phyloP scores from a whole-genome alignment of 2,329 filamentous ascomycete species.

The Boeremia lycopersici region DNA sequence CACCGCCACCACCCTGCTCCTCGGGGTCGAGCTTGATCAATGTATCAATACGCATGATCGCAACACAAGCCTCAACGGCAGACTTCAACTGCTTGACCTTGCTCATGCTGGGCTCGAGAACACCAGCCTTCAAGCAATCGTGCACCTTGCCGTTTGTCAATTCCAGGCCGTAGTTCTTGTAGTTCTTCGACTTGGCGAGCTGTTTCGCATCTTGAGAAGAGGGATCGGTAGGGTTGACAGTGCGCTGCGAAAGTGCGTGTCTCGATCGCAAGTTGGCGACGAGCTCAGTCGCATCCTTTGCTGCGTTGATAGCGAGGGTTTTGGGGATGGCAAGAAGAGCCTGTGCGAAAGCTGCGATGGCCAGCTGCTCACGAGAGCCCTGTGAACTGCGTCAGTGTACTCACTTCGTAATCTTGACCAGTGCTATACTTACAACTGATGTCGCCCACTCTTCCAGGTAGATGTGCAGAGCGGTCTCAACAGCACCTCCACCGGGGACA shows the following conservation, averaged over 20 bases:
- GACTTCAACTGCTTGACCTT: slow-evolving; percentile 98
- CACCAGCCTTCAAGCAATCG: slow-evolving; percentile 91
- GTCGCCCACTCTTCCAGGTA: slow-evolving; percentile 99
- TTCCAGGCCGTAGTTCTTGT: slow-evolving; percentile 98
- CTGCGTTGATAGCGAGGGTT: slow-evolving; percentile 94
- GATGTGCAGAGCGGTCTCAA: slow-evolving; percentile 98
- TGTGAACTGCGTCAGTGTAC: slow-evolving; percentile 33
- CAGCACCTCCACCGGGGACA: slow-evolving; percentile 92
- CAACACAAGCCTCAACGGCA: slow-evolving; percentile 96
- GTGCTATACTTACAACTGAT: slow-evolving; percentile 70
- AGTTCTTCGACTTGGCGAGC: slow-evolving; percentile 91
- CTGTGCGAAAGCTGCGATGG: slow-evolving; percentile 96
- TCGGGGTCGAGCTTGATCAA: slow-evolving; percentile 98
- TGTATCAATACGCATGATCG: slow-evolving; percentile 99
- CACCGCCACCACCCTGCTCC: slow-evolving; percentile 69
- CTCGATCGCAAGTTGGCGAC: slow-evolving; percentile 93
- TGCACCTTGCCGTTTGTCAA: slow-evolving; percentile 86
- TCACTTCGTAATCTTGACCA: not conserved
- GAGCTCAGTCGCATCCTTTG: slow-evolving; percentile 93
- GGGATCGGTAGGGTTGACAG: slow-evolving; percentile 68
- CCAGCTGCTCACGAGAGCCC: slow-evolving; percentile 93
- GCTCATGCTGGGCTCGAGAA: slow-evolving; percentile 96
- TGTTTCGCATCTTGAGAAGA: slow-evolving; percentile 79
- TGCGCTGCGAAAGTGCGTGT: slow-evolving; percentile 92
- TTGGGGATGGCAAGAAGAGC: slow-evolving; percentile 93